Base-by-base conservation (phyloP, 768 basidiomycete genomes). In the Imleria badia region DNA sequence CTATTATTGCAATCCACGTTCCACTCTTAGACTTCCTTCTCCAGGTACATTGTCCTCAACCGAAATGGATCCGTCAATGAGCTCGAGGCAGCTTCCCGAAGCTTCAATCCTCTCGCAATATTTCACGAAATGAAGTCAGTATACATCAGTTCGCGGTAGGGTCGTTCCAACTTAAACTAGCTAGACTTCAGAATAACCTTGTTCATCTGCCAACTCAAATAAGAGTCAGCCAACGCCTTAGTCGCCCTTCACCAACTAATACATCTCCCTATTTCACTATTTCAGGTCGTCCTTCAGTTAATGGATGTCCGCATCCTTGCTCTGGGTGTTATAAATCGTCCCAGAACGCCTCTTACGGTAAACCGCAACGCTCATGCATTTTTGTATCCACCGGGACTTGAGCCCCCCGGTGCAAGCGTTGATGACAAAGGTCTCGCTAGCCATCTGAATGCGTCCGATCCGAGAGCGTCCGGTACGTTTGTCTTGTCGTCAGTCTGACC, bases 61-160 rank as follows among this genome's bases (percentile, higher is more conserved):
- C 84, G 87, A 46, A 89, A 85, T 61, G 88, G 87, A 33, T 78
- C 85, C 30, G 86, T 85, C 4, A 91, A 90, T 63, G 80, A 86
- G 62, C 76, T 87, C 15, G 83, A 89, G 58, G 76, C 74, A 6
- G 76, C 85, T 1, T 88, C 90, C 11, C 79, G 91, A 56, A 78
- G 68, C 53, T 93, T 84, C 67, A 83, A 83, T 60, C 87, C 89
- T 10, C 63, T 84, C 13, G 66, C 73, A 0, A 73, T 90, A n/a
- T 87, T 90, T 66, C 78, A 90, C 59, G 82, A 89, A 65, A 79
- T 89, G 72, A 92, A 91, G 90, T 90, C 58, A 56, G 78, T 72
- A 38, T 44, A 26, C 29, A 12, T 45, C 30, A 9, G 23, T 22
- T 20, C 14, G 22, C 3, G 41, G 3, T 45, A 14, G 5, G 36